Evolutionary conservation across 2,329 filamentous ascomycete species (phyloP).

Genomic region (Fusarium robinianum): DNA sequence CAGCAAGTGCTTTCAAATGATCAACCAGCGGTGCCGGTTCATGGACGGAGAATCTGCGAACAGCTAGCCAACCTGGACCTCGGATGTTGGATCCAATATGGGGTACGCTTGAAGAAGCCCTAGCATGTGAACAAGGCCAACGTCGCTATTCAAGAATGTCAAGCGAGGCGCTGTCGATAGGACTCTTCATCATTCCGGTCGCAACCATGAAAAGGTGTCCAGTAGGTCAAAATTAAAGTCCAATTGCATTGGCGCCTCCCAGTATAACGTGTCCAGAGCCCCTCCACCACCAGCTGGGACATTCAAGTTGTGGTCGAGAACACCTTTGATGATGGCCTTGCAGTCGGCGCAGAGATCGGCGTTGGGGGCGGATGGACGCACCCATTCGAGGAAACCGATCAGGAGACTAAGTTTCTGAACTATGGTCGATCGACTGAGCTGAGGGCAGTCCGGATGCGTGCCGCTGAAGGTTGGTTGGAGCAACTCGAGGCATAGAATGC

Average conservation of each 20-base stretch:
- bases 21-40: too few species aligned
- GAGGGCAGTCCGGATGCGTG: conserved; percentile 39
- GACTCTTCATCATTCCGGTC: conserved; percentile 28
- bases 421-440: conserved; percentile 52
- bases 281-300: conserved; percentile 32
- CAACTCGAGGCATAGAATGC: conserved; percentile 56
- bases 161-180: too few species aligned
- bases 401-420: conserved; percentile 57
- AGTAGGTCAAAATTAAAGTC: conserved; percentile 54
- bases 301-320: conserved; percentile 55
- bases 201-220: conserved; percentile 55
- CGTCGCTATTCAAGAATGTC: conserved; percentile 28
- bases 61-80: conserved; percentile 40
- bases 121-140: conserved; percentile 35
- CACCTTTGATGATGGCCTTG: conserved; percentile 54
- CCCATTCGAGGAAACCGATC: conserved; percentile 57
- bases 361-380: conserved; percentile 53
- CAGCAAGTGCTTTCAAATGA: conserved; percentile 33
- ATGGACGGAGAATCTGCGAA: conserved; percentile 43
- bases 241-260: conserved; percentile 40
- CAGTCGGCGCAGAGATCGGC: conserved; percentile 52
- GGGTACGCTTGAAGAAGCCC: too few species aligned
- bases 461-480: conserved; percentile 48
- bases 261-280: conserved; percentile 39
- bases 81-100: conserved; percentile 44